A percentile compares a stretch with the other conserved stretches of the same genome.
These are phyloP conservation scores for Dipteronia dyeriana DNA, from an alignment of 345 rosid species.

Conservation along the genomic window DNA sequence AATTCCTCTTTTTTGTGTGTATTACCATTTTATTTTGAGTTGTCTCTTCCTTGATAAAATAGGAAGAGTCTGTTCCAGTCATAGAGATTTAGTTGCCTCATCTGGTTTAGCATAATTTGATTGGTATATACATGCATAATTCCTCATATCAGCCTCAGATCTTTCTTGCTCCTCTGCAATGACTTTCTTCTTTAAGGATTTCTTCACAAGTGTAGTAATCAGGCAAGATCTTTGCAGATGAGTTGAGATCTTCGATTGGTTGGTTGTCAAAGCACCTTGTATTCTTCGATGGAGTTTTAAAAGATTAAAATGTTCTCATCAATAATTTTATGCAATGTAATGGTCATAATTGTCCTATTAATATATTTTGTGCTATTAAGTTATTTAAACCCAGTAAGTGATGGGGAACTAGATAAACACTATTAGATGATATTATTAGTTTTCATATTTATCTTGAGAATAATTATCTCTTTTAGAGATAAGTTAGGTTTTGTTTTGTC, in stretches of 20 bases:
- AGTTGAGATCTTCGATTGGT: slow-evolving; percentile 66
- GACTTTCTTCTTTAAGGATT: slow-evolving; percentile 79
- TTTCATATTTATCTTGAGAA: no score
- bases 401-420: no score
- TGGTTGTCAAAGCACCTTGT: slow-evolving; percentile 53
- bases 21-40: background rate
- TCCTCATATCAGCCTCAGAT: slow-evolving; percentile 74
- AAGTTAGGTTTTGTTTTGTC: no score
- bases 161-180: slow-evolving; percentile 75
- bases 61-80: slow-evolving; percentile 55
- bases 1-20: background rate
- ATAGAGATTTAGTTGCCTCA: slow-evolving; percentile 78
- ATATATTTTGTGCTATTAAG: no score
- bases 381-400: no score
- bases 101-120: slow-evolving; percentile 79
- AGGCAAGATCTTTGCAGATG: slow-evolving; percentile 61
- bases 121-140: slow-evolving; percentile 51
- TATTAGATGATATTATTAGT: no score
- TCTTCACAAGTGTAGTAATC: slow-evolving; percentile 87
- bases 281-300: slow-evolving; percentile 71
- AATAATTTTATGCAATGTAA: no score
- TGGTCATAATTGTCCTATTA: slow-evolving; percentile 13
- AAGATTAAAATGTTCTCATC: no score
- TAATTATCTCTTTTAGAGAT: no score
- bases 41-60: background rate